Base-by-base conservation (phyloP, 2,329 filamentous ascomycete species). In the Sporothrix pseudoabietina region DNA sequence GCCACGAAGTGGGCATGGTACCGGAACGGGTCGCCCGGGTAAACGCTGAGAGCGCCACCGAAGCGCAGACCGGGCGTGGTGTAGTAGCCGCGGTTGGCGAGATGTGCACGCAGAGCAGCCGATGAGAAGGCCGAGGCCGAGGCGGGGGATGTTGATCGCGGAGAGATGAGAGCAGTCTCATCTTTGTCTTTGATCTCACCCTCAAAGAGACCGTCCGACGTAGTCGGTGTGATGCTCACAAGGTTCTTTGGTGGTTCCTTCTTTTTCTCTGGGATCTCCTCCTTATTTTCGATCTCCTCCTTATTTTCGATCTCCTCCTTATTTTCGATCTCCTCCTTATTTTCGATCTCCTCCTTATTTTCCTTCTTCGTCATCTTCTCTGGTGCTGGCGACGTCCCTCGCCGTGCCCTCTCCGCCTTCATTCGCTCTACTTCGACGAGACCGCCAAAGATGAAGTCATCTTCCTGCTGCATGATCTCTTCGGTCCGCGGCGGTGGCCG, bases 1-100 rank as follows among this genome's bases (percentile, higher is more conserved):
- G 91, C 93, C 78, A 97, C 87, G 80, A 97, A 98, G 81, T 99
- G 96, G 63, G 94, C 96, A 82, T 99, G 96, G 80, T 97, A 99
- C 12, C 96, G 91, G 70, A 99, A 85, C 0, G 96, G 94, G 80
- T 99, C 96, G 63, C 96, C 96, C 0, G 96, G 96, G 78, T 99
- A 99, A 5, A 97, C 93, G 77, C 94, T 94, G 82, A 97, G 98
- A 79, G 96, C 90, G 78, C 94, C 97, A 35, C 96, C 96, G 79
- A 99, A 99, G 35, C 96, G 92, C 71, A 99, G 86, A 9, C 96
- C 96, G 0, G 96, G 96, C 72, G 94, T 94, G 79, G 96, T 90
- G 83, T 92, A 98, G 82, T 95, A 98, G 69, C 92, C 92, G 22
- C 87, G 85, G 8, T 87, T 85, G 79, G 98, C 93, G 35, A 99